Evolutionary conservation across 257 asterid species (phyloP), one percentile per base, ranked within the genome.

Genomic region (Nicotiana undulata): DNA sequence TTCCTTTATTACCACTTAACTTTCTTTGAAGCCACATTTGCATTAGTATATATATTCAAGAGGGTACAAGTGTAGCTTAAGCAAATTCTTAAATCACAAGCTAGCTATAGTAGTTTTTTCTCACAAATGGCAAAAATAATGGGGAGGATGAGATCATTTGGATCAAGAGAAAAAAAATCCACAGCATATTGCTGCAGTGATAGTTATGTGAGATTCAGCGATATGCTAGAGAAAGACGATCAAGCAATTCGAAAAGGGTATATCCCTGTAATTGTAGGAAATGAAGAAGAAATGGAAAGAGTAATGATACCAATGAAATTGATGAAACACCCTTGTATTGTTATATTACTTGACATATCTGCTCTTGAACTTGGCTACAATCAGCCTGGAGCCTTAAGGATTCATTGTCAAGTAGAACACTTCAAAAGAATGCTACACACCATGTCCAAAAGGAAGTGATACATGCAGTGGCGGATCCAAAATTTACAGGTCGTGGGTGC

Each of bases 381-480:
- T 52, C 76, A 70, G 29, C 66, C 66, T 18, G 85, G 85, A 20
- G 37, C 65, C 12, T 26, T 83, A 34, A 79, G 81, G 46, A 58
- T 83, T 29, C 77, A 65, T 9, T 83, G 76, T 15, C 51, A 46
- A 40, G 20, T 63, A n/a, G 49, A 70, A 22, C 65, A 53, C 7
- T 79, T 83, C 80, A 83, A 70, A 17, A 51, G 18, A 63, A 83
- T 79, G 65, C 60, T 79, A n/a, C 76, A 9, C 10, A 46, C 67
- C 26, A 67, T 78, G 34, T 76, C 79, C 32, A 64, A 22, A 16
- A 17, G 49, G 20, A 64, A 64, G 82, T 82, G n/a, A 40, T 40
- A 1, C 11, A 1, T 6, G 10, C 9, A 6, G 44, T 40, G 11
- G 0, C 2, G 49, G 11, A 40, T 40, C 0, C 11, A 40, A 0